Conservation (phyloP, 208 protist species). For the Trypanosoma brucei region DNA sequence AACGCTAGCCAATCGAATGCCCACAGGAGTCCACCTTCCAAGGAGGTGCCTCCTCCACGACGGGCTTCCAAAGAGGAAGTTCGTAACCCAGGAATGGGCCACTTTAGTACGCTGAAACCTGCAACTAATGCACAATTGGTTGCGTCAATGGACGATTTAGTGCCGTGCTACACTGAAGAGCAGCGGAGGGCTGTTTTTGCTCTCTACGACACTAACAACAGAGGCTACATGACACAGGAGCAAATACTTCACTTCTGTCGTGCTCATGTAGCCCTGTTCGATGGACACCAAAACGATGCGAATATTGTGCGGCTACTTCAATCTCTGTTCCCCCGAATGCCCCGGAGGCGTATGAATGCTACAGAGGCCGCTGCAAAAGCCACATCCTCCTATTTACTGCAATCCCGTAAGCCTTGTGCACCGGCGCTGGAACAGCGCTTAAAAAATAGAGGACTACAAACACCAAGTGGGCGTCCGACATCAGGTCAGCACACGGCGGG, state of each 20-base stretch:
- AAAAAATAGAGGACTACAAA: background rate
- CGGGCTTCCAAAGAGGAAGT: too few relatives aligned
- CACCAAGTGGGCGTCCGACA: background rate
- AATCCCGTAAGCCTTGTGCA: background rate
- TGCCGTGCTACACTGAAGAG: conserved; percentile 34
- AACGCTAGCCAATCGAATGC: too few relatives aligned
- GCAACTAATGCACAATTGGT: background rate
- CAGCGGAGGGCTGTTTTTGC: conserved; percentile 23
- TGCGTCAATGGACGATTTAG: conserved; percentile 3
- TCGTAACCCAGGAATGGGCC: background rate
- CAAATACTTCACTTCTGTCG: conserved; percentile 38
- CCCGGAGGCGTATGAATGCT: background rate
- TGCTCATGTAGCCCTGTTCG: conserved; percentile 28
- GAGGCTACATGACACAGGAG: conserved; percentile 21
- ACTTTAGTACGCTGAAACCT: background rate
- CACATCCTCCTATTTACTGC: background rate
- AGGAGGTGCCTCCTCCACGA: too few relatives aligned
- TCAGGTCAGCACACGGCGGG: background rate
- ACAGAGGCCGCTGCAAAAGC: background rate
- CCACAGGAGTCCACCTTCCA: too few relatives aligned
- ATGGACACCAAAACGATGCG: conserved; percentile 17
- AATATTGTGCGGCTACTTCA: conserved; percentile 22
- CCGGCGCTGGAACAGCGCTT: background rate
- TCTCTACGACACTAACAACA: conserved; percentile 21
- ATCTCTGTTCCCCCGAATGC: conserved; percentile 18